Base-by-base conservation (phyloP, 306 rosid genomes). In the Canavalia gladiata region DNA sequence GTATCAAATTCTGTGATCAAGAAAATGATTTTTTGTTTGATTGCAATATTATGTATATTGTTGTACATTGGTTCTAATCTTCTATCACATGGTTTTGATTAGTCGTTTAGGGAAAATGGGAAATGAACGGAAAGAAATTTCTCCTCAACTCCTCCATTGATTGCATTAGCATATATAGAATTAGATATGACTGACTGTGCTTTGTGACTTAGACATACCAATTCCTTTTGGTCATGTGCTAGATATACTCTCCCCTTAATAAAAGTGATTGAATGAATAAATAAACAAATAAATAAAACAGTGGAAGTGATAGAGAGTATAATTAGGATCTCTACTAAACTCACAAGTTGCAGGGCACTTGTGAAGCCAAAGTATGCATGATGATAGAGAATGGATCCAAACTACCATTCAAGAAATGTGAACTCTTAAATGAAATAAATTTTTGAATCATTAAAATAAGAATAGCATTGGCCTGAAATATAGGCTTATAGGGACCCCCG, bases 1-100 rank as follows among this genome's bases (percentile, higher is more conserved):
- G 50, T 34, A 73, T 78, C 72, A 58, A 74, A 74, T 68, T 58
- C 58, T 74, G 55, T 3, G 47, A 63, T 77, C 50, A 41, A 63
- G 30, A 71, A 34, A 59, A 69, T n/a, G 47, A 18, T 69, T 2
- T 46, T 70, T 35, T 29, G 62, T 45, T 60, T 74, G 59, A 54
- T 65, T 52, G 69, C 52, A 76, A 56, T 65, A 64, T 46, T 64
- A 49, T 49, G 39, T 56, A 66, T 45, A 33, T 49, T 41, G 8
- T 34, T 41, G 33, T 39, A 9, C 71, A 43, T 77, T 67, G 50
- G 45, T 12, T 67, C 65, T 78, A 52, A 43, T 68, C 30, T 79
- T 62, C 56, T 0, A 7, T 86, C 86, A 82, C 84, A 41, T 86
- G 86, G 57, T 58, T n/a, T 67, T 35, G 83, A 66, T 83, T 77